A percentile compares a stretch with the other conserved stretches of the same genome.
These are phyloP conservation scores for Biscutella laevigata DNA, from an alignment of 441 rosid genomes.

Conservation along the genomic window DNA sequence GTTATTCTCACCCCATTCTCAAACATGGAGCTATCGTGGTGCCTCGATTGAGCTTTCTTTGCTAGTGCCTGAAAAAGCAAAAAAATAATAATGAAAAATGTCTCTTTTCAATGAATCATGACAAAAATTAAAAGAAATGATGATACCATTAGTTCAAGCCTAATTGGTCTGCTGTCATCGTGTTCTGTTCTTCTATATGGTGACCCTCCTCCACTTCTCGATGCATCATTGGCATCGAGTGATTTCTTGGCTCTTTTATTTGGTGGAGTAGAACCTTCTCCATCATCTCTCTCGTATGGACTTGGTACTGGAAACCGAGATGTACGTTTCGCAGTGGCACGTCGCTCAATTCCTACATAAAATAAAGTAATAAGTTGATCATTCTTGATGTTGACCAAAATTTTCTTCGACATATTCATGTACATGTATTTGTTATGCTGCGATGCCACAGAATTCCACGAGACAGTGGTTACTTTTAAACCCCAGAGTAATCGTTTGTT, in stretches of 20 bases:
- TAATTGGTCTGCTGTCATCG: slow-evolving; percentile 33
- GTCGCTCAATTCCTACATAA: slow-evolving; percentile 48
- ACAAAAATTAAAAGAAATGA: slow-evolving; percentile 1
- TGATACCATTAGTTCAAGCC: slow-evolving; percentile 43
- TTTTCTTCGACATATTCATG: slow-evolving; percentile 3
- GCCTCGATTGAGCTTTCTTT: slow-evolving; percentile 36
- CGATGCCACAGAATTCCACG: slow-evolving; percentile 9
- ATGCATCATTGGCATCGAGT: slow-evolving; percentile 26
- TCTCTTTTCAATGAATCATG: not conserved
- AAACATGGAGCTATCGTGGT: slow-evolving; percentile 30
- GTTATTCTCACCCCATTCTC: slow-evolving; percentile 39
- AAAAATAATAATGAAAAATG: slow-evolving; percentile 10
- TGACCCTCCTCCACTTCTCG: slow-evolving; percentile 16
- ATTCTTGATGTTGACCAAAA: too few relatives aligned
- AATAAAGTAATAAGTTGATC: not conserved
- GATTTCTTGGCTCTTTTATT: slow-evolving; percentile 45
- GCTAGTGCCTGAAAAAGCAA: slow-evolving; percentile 33
- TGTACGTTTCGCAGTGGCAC: slow-evolving; percentile 84
- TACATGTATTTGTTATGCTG: slow-evolving; percentile 1
- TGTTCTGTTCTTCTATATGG: slow-evolving; percentile 20
- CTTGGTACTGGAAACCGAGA: slow-evolving; percentile 70
- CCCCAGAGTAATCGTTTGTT: not conserved
- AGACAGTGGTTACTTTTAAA: slow-evolving; percentile 5
- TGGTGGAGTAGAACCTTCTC: slow-evolving; percentile 31
- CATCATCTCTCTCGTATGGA: slow-evolving; percentile 37